Percentiles rank a stretch among this genome's conserved stretches.
These are phyloP conservation scores for Globisporangium barbulae DNA, from an alignment of 352 stramenopile species.

Conservation along the genomic window DNA sequence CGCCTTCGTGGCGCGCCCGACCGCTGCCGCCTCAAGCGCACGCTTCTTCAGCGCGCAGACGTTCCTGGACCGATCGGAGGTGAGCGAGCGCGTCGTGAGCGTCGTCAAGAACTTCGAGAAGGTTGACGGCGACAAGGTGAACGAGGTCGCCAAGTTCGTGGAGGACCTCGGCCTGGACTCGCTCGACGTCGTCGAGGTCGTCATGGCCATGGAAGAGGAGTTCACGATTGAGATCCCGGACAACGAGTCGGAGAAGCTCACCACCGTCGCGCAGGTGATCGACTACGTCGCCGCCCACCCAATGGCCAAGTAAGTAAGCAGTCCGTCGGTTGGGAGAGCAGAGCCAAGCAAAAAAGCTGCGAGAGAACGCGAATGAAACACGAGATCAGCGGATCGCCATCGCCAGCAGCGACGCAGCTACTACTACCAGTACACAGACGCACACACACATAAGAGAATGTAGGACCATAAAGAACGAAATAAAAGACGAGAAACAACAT, in stretches of 20 bases:
- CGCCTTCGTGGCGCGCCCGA: slow-evolving; percentile 38
- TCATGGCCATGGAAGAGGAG: slow-evolving; percentile 99
- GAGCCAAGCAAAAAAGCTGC: neutral
- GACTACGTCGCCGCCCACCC: slow-evolving; percentile 99
- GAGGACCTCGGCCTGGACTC: slow-evolving; percentile 99
- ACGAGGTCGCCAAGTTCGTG: slow-evolving; percentile 93
- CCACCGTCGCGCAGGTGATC: slow-evolving; percentile 95
- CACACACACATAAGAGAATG: slow-evolving; percentile 11
- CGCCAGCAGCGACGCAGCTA: neutral
- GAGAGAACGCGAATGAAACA: neutral
- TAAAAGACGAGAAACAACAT: slow-evolving; percentile 15
- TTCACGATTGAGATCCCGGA: slow-evolving; percentile 99
- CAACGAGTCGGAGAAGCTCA: slow-evolving; percentile 99
- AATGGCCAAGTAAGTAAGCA: slow-evolving; percentile 95
- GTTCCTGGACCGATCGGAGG: slow-evolving; percentile 90
- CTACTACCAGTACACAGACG: slow-evolving; percentile 1
- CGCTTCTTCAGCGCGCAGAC: slow-evolving; percentile 86
- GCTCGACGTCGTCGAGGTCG: slow-evolving; percentile 94
- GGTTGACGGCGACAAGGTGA: slow-evolving; percentile 94
- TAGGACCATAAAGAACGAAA: slow-evolving; percentile 17
- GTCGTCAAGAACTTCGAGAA: slow-evolving; percentile 99
- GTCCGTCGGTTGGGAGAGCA: neutral
- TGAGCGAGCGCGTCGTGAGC: slow-evolving; percentile 95
- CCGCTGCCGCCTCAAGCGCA: slow-evolving; percentile 21
- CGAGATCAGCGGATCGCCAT: neutral